A percentile compares a stretch with the other conserved stretches of the same genome.
phyloP scores from a whole-genome alignment of 2,329 filamentous ascomycete genomes.

The Sporothrix pallida region DNA sequence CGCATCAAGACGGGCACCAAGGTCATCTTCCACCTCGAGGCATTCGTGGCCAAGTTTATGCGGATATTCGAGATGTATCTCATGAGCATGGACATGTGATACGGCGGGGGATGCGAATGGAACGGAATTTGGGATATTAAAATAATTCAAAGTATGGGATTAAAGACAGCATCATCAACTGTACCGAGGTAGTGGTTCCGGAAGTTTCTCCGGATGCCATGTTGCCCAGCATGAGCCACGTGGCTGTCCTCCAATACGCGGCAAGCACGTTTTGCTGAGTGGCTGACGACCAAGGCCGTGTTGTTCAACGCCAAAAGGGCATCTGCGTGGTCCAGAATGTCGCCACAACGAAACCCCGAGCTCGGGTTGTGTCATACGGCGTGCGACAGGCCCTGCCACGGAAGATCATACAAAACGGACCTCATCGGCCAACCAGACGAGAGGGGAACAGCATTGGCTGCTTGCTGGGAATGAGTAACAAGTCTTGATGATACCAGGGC shows the following conservation, averaged over 20 bases:
- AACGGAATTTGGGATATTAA: background rate
- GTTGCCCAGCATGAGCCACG: too few species aligned
- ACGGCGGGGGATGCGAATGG: background rate
- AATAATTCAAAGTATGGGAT: background rate
- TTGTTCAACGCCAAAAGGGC: background rate
- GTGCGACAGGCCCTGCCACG: too few species aligned
- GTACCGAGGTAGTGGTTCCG: too few species aligned
- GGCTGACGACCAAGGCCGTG: too few species aligned
- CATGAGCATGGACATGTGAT: conserved; percentile 80
- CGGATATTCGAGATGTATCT: conserved; percentile 87
- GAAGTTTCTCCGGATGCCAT: too few species aligned
- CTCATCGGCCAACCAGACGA: too few species aligned
- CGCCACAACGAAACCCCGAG: background rate
- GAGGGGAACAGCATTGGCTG: too few species aligned
- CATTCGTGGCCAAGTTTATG: conserved; percentile 99
- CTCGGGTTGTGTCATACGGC: too few species aligned
- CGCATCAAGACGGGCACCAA: conserved; percentile 90
- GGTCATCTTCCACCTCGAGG: conserved; percentile 97
- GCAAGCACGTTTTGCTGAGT: too few species aligned
- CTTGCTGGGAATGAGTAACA: background rate
- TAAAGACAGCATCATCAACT: too few species aligned
- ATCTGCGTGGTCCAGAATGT: background rate
- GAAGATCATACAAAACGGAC: too few species aligned
- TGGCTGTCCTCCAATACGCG: too few species aligned
- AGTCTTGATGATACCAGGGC: conserved; percentile 18